Evolutionary conservation across 169 alveolate species (phyloP), one percentile per base, ranked within the genome.

Genomic region (Cryptosporidium ubiquitum): DNA sequence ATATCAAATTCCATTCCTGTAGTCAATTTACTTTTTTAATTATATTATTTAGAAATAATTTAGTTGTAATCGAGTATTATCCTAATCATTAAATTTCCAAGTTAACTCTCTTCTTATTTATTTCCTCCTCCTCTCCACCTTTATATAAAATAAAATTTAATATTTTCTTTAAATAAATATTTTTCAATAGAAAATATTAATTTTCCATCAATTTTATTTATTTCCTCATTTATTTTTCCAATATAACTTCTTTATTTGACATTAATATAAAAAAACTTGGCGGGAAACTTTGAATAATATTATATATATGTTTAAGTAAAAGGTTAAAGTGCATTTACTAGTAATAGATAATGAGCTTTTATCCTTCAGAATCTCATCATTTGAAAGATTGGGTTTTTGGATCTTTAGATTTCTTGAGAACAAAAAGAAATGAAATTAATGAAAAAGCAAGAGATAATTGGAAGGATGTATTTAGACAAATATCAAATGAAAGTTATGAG

Each of bases 291-390:
- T 7, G 55, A 14, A 14, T 14, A 47, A 47, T 1, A n/a, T n/a
- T 26, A 55, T 26, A n/a, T n/a, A n/a, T n/a, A n/a, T n/a, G n/a
- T n/a, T n/a, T n/a, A n/a, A n/a, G n/a, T n/a, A n/a, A n/a, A n/a
- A n/a, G n/a, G n/a, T n/a, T n/a, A n/a, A n/a, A n/a, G n/a, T n/a
- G n/a, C n/a, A n/a, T n/a, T n/a, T n/a, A 33, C 71, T 35, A 18
- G 23, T 35, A 37, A 33, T 35, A 29, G 39, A 55, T 31, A 12
- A 52, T 71, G 61, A 71, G 42, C 49, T 7, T 42, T 10, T 42
- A 42, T 33, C 89, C 89, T 4, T 61, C 79, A 9, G 89, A 79
- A 39, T 79, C 89, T 5, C 89, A 79, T 39, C 75, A 79, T 31
- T 33, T 79, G 55, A 58, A 37, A n/a, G 66, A 79, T n/a, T 79